phyloP scores from a whole-genome alignment of 768 basidiomycete genomes.

The Rhizopogon salebrosus region DNA sequence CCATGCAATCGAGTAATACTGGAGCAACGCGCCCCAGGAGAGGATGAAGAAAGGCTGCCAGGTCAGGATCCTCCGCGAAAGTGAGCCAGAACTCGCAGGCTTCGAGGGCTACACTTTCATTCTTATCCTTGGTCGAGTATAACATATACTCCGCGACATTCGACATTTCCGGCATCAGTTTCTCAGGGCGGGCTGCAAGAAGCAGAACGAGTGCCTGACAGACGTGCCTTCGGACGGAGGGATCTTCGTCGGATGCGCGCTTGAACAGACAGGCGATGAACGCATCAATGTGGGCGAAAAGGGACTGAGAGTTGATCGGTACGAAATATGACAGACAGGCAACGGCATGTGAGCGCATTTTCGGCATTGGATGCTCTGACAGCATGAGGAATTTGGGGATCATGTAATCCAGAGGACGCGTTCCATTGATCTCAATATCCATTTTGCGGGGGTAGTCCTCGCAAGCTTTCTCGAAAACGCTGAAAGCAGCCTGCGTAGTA shows the following conservation, averaged over 20 bases:
- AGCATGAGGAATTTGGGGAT: slow-evolving; percentile 91
- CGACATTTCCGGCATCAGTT: slow-evolving; percentile 91
- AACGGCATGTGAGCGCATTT: slow-evolving; percentile 91
- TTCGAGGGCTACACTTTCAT: slow-evolving; percentile 94
- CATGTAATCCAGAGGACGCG: slow-evolving; percentile 93
- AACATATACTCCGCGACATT: slow-evolving; percentile 99
- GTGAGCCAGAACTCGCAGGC: slow-evolving; percentile 99
- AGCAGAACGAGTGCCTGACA: slow-evolving; percentile 94
- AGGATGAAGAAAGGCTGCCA: slow-evolving; percentile 79
- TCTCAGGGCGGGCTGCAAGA: slow-evolving; percentile 89
- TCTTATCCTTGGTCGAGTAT: slow-evolving; percentile 95
- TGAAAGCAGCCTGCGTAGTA: slow-evolving; percentile 73
- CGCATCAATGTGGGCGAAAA: slow-evolving; percentile 86
- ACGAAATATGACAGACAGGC: slow-evolving; percentile 95
- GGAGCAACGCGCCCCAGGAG: slow-evolving; percentile 90
- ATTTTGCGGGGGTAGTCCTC: slow-evolving; percentile 96
- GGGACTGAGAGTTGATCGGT: slow-evolving; percentile 78
- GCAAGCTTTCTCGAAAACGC: slow-evolving; percentile 90
- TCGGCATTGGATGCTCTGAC: slow-evolving; percentile 77
- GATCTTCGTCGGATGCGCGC: slow-evolving; percentile 89
- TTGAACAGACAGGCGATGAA: slow-evolving; percentile 94
- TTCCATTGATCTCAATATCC: slow-evolving; percentile 89
- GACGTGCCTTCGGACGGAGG: slow-evolving; percentile 91
- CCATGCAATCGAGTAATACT: slow-evolving; percentile 93
- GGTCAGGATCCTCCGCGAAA: slow-evolving; percentile 91